These are phyloP conservation scores for Suillus cothurnatus DNA, from an alignment of 768 basidiomycete species.

Conservation along the genomic window DNA sequence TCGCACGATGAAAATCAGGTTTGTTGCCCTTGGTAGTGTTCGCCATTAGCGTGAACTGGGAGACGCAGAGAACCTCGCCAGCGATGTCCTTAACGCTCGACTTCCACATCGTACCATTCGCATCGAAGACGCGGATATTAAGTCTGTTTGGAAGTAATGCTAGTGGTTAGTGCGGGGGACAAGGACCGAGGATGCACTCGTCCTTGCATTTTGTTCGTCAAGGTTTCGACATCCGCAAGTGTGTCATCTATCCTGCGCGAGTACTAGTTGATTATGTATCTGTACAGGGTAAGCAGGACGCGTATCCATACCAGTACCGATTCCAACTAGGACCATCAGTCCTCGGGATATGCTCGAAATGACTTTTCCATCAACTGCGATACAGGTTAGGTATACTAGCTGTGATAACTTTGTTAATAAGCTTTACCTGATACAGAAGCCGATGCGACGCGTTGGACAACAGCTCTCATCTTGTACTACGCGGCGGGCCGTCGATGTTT, in stretches of 20 bases:
- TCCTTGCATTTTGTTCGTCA: conserved; percentile 84
- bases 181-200: background rate
- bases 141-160: conserved; percentile 46
- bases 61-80: conserved; percentile 92
- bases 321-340: conserved; percentile 88
- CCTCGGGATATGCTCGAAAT: conserved; percentile 85
- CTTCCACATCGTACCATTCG: conserved; percentile 79
- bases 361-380: conserved; percentile 72
- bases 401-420: background rate
- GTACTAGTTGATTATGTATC: background rate
- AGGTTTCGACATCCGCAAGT: conserved; percentile 62
- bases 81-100: conserved; percentile 82
- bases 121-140: conserved; percentile 71
- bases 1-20: conserved; percentile 91
- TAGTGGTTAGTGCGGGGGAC: conserved; percentile 12
- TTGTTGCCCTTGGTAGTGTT: conserved; percentile 87
- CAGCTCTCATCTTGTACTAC: conserved; percentile 66
- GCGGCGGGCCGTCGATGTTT: background rate
- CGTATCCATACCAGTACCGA: conserved; percentile 65
- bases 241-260: conserved; percentile 73
- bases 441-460: conserved; percentile 80
- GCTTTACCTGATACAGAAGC: conserved; percentile 81
- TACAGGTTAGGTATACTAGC: background rate
- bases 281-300: conserved; percentile 9
- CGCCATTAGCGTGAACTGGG: conserved; percentile 91